Percentiles rank a stretch among this genome's conserved stretches.
Conservation (phyloP, 345 rosid species). For the Eucalyptus polyanthemos region DNA sequence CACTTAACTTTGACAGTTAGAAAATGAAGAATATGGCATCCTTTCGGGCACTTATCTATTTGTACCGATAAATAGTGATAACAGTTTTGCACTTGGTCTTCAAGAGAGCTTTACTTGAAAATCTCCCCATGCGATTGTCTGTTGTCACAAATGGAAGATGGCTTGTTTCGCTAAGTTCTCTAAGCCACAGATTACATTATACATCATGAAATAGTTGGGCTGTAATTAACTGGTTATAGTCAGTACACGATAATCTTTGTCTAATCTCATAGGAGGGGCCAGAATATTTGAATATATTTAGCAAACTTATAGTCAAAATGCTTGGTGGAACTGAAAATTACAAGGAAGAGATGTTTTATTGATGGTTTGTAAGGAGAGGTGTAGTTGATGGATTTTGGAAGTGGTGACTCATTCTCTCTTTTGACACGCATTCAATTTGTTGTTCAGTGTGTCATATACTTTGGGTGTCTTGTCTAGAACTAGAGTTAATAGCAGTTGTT, state of each 20-base stretch:
- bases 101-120: not conserved
- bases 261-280: not conserved
- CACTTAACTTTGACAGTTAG: not conserved
- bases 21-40: not conserved
- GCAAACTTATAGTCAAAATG: not conserved
- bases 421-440: not conserved
- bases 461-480: not conserved
- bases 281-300: not conserved
- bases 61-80: not conserved
- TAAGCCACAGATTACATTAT: not conserved
- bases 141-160: not conserved
- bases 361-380: not conserved
- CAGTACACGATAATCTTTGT: not conserved
- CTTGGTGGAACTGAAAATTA: not conserved
- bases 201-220: not conserved
- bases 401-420: not conserved
- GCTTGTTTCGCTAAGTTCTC: not conserved
- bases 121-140: not conserved
- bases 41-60: not conserved
- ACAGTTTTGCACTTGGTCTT: not conserved
- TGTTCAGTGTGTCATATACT: not conserved
- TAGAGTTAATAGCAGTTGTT: not conserved
- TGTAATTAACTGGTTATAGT: not conserved
- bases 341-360: not conserved
- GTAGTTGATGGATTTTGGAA: not conserved